Evolutionary conservation across 148 eudicot species (phyloP).

Genomic region (Limonium bicolor): DNA sequence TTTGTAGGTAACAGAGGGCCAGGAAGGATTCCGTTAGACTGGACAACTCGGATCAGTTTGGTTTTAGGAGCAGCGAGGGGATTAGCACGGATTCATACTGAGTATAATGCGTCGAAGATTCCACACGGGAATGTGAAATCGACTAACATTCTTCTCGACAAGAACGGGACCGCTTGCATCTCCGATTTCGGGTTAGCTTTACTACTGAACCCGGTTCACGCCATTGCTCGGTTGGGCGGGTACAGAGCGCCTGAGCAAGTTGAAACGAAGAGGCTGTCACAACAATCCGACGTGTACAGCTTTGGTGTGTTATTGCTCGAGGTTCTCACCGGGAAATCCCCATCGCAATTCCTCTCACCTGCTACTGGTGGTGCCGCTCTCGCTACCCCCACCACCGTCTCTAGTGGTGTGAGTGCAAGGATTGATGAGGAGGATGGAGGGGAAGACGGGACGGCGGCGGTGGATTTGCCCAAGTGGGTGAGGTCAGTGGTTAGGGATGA

Average conservation of each 20-base stretch:
- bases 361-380: no score
- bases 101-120: slow-evolving; percentile 51
- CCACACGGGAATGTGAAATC: slow-evolving; percentile 93
- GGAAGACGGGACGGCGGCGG: slow-evolving; percentile 23
- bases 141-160: slow-evolving; percentile 69
- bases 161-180: slow-evolving; percentile 74
- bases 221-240: slow-evolving; percentile 70
- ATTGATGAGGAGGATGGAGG: slow-evolving; percentile 14
- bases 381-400: no score
- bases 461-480: slow-evolving; percentile 90
- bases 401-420: no score
- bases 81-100: slow-evolving; percentile 63
- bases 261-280: slow-evolving; percentile 62
- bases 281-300: slow-evolving; percentile 82
- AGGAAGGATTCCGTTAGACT: slow-evolving; percentile 87
- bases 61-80: slow-evolving; percentile 87
- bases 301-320: slow-evolving; percentile 74
- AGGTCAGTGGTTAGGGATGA: slow-evolving; percentile 80
- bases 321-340: slow-evolving; percentile 67
- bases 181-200: slow-evolving; percentile 81
- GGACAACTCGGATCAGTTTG: slow-evolving; percentile 88
- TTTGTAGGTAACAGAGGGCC: slow-evolving; percentile 85
- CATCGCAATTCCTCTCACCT: slow-evolving; percentile 39
- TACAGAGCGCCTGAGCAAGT: slow-evolving; percentile 78
- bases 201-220: slow-evolving; percentile 65